phyloP scores from a whole-genome alignment of 495 filamentous ascomycete species.

The Tuber brumale region DNA sequence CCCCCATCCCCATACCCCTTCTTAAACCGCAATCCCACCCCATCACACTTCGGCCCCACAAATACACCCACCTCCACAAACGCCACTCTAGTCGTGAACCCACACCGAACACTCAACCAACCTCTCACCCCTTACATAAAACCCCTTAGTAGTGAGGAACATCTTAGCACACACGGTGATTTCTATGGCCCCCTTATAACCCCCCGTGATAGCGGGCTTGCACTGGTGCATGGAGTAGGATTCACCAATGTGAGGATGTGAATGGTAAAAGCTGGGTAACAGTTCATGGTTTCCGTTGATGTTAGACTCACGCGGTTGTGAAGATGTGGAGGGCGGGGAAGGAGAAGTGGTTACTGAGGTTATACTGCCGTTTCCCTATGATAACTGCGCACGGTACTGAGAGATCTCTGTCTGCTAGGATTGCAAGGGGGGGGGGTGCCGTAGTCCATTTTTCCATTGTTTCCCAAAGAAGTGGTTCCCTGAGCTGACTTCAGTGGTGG shows the following conservation, averaged over 20 bases:
- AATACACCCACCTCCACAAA: conserved; percentile 68
- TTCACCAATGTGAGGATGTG: conserved; percentile 73
- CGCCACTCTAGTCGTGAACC: conserved; percentile 63
- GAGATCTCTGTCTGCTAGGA: too few species aligned
- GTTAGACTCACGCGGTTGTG: conserved; percentile 20
- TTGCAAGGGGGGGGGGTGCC: too few species aligned
- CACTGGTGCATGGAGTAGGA: conserved; percentile 58
- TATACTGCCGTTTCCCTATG: conserved; percentile 45
- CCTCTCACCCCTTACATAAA: conserved; percentile 57
- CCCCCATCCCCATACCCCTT: conserved; percentile 49
- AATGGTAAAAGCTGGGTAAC: conserved; percentile 60
- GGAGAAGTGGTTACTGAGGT: conserved; percentile 41
- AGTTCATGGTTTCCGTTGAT: conserved; percentile 42
- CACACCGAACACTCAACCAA: conserved; percentile 59
- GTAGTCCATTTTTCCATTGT: too few species aligned
- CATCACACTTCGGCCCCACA: conserved; percentile 54
- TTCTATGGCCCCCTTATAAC: conserved; percentile 60
- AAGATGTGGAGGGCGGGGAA: conserved; percentile 19
- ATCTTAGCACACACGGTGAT: conserved; percentile 57
- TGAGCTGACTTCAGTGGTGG: too few species aligned
- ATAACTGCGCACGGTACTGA: neutral
- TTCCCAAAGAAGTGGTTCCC: too few species aligned
- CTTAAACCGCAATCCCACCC: conserved; percentile 53
- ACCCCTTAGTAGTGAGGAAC: conserved; percentile 54
- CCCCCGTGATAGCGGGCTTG: conserved; percentile 54